Evolutionary conservation across 148 eudicot genomes (phyloP), one percentile per base, ranked within the genome.

Genomic region (Suaeda aralocaspica): DNA sequence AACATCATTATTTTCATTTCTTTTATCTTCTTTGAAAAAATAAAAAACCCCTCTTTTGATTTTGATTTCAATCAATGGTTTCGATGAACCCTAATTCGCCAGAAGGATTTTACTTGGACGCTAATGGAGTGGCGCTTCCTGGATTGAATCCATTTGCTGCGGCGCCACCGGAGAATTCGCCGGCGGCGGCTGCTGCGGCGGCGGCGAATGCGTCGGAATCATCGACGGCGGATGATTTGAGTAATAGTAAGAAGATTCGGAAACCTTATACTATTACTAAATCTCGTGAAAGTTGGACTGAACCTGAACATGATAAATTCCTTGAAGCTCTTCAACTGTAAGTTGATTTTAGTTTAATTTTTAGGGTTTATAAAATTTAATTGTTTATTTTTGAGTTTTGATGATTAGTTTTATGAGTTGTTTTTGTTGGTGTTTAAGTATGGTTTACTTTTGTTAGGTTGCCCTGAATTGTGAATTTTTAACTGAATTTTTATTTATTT

Each of bases 311-410:
- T 73, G 98, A 94, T 79, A 94, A 94, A 81, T 94, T 94, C 59
- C 90, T 94, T 41, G 98, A 94, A 87, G 98, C 98, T n/a, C 88
- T 94, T 28, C 98, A 94, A 60, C 91, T 94, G 98, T 93, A 72
- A 80, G 89, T 86, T 68, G 15, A 6, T 49, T 46, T 26, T 57
- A 14, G 8, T 12, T 2, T 15, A 6, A 60, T 24, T 26, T 29
- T 31, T 28, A 22, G 55, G 28, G n/a, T n/a, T n/a, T n/a, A n/a
- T n/a, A n/a, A n/a, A 67, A 69, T 68, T 33, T 36, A 1, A 4
- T 21, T 33, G 3, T 51, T 51, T 55, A 51, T 51, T 68, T 11
- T 68, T n/a, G 3, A 49, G 29, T 68, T 68, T 46, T 46, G 50
- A 1, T 46, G 14, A 15, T 46, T 46, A 13, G 50, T 46, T 46